These are phyloP conservation scores for Leccinum variicolor DNA, from an alignment of 768 basidiomycete genomes.

Conservation along the genomic window DNA sequence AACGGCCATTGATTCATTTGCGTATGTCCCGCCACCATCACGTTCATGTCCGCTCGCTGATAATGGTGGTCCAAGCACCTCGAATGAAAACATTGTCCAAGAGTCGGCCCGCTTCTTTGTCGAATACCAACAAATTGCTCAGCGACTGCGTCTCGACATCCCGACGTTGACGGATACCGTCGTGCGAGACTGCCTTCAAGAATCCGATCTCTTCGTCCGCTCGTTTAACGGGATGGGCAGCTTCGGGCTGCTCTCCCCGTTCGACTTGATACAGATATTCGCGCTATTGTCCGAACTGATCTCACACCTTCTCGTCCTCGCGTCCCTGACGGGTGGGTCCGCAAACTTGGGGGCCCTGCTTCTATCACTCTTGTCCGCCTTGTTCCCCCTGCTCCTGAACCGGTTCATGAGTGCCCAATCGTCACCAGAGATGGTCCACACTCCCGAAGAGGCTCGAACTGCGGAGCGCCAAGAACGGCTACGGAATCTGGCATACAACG, in stretches of 20 bases:
- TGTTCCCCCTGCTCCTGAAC: conserved; percentile 57
- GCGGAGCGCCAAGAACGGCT: conserved; percentile 72
- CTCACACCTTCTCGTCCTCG: conserved; percentile 67
- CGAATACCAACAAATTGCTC: conserved; percentile 76
- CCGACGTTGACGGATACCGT: conserved; percentile 74
- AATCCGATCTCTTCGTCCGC: conserved; percentile 80
- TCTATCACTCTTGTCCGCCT: conserved; percentile 58
- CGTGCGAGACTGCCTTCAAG: conserved; percentile 76
- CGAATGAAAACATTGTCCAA: conserved; percentile 72
- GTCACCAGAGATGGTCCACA: conserved; percentile 44
- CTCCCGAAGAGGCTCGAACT: conserved; percentile 56
- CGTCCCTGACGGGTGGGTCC: conserved; percentile 54
- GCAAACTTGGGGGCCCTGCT: conserved; percentile 55
- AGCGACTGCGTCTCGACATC: conserved; percentile 72
- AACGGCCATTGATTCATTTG: conserved; percentile 63
- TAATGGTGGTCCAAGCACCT: conserved; percentile 40
- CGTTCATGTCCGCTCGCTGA: conserved; percentile 9
- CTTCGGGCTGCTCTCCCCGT: conserved; percentile 76
- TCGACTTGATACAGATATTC: conserved; percentile 74
- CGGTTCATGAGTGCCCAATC: conserved; percentile 44
- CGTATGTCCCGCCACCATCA: conserved; percentile 48
- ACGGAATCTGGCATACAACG: conserved; percentile 72
- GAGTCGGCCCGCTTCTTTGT: conserved; percentile 70
- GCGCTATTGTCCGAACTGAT: conserved; percentile 67
- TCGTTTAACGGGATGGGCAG: conserved; percentile 73